A percentile compares a stretch with the other conserved stretches of the same genome.
phyloP scores from a whole-genome alignment of 306 rosid genomes.

The Begonia peltatifolia region DNA sequence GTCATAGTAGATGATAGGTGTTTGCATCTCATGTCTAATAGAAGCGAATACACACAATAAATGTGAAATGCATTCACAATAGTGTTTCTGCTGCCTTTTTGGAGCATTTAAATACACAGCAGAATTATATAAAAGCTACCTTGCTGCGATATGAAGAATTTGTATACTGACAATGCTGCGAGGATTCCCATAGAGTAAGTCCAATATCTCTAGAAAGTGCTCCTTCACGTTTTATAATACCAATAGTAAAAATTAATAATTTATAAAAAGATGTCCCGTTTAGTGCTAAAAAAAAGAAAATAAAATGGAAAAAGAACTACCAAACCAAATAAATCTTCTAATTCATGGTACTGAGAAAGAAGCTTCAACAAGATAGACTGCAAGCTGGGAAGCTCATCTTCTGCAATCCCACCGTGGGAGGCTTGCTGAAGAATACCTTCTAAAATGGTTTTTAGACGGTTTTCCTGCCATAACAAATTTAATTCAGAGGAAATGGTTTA shows the following conservation, averaged over 20 bases:
- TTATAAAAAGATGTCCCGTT: slow-evolving; percentile 2
- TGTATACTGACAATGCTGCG: slow-evolving; percentile 44
- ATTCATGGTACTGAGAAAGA: slow-evolving; percentile 40
- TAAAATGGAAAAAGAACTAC: slow-evolving; percentile 22
- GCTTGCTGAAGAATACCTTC: slow-evolving; percentile 54
- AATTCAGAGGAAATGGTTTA: too few species aligned
- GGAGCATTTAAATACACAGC: slow-evolving; percentile 8
- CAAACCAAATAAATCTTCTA: slow-evolving; percentile 56
- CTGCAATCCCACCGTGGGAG: slow-evolving; percentile 26
- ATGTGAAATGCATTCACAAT: neutral
- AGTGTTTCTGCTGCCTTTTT: neutral
- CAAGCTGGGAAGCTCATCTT: slow-evolving; percentile 56
- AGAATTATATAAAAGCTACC: slow-evolving; percentile 28
- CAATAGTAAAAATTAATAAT: slow-evolving; percentile 1
- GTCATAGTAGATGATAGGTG: too few species aligned
- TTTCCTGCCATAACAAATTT: slow-evolving; percentile 41
- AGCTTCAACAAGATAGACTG: slow-evolving; percentile 80
- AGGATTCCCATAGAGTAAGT: slow-evolving; percentile 54
- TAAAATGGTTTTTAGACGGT: slow-evolving; percentile 45
- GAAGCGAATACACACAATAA: too few species aligned
- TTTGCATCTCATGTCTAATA: too few species aligned
- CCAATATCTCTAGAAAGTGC: slow-evolving; percentile 66
- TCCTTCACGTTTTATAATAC: slow-evolving; percentile 18
- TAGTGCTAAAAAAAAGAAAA: neutral
- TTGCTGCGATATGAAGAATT: slow-evolving; percentile 66